These are phyloP conservation scores for Ustilago curta DNA, from an alignment of 1,284 basidiomycete species.

Conservation along the genomic window DNA sequence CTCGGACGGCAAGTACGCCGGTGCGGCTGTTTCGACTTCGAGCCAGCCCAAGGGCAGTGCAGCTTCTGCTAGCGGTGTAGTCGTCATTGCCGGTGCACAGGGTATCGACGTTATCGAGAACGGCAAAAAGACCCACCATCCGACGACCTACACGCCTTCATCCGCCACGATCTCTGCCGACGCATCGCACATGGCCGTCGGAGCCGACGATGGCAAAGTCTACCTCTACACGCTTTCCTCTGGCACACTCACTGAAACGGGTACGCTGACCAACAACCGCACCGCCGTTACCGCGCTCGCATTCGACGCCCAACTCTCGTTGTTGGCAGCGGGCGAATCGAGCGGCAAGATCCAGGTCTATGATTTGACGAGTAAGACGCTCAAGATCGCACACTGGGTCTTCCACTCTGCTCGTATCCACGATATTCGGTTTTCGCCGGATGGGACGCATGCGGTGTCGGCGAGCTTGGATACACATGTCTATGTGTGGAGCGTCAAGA, in stretches of 20 bases:
- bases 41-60: conserved; percentile 77
- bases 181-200: conserved; percentile 76
- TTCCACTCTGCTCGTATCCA: conserved; percentile 87
- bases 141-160: conserved; percentile 42
- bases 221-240: conserved; percentile 43
- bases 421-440: conserved; percentile 81
- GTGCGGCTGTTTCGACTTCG: conserved; percentile 67
- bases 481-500: conserved; percentile 86
- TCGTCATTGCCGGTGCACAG: conserved; percentile 79
- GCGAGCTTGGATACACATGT: conserved; percentile 80
- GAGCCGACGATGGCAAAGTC: conserved; percentile 72
- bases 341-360: conserved; percentile 83
- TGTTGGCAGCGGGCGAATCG: conserved; percentile 78
- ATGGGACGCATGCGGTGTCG: conserved; percentile 78
- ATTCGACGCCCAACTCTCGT: conserved; percentile 81
- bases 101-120: conserved; percentile 74
- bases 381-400: conserved; percentile 76
- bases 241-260: conserved; percentile 12
- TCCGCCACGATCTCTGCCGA: conserved; percentile 73
- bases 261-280: conserved; percentile 75
- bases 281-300: conserved; percentile 78
- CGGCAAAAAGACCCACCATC: conserved; percentile 41
- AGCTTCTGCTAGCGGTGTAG: conserved; percentile 45
- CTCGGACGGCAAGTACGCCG: conserved; percentile 24
- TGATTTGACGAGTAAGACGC: conserved; percentile 72